These are phyloP conservation scores for Pecoramyces ruminantium DNA, from an alignment of 192 early-diverging fungal species.

Conservation along the genomic window DNA sequence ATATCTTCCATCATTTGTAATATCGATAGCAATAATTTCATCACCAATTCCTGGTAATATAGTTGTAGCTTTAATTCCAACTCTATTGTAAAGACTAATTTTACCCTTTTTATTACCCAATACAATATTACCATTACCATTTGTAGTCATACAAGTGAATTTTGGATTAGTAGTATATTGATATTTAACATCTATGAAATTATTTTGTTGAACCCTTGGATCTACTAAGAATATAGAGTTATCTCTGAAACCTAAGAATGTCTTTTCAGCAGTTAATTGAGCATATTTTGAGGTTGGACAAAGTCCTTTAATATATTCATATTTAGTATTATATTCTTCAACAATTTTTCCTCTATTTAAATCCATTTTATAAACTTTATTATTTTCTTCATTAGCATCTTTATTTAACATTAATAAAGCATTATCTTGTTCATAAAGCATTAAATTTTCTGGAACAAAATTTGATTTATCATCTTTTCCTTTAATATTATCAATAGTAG, in stretches of 20 bases:
- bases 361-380: conserved; percentile 78
- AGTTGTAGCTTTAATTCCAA: conserved; percentile 72
- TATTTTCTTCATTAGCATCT: conserved; percentile 59
- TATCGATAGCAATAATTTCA: conserved; percentile 75
- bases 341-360: conserved; percentile 79
- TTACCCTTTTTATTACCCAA: conserved; percentile 75
- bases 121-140: conserved; percentile 59
- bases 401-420: conserved; percentile 14
- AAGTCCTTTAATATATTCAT: conserved; percentile 51
- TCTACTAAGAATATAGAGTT: conserved; percentile 78
- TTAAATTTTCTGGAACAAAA: conserved; percentile 56
- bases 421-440: conserved; percentile 77
- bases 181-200: conserved; percentile 49
- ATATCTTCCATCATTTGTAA: conserved; percentile 67
- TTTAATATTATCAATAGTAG: conserved; percentile 60
- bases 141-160: conserved; percentile 59
- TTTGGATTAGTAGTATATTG: conserved; percentile 49
- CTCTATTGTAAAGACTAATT: conserved; percentile 63
- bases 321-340: conserved; percentile 80
- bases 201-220: conserved; percentile 55
- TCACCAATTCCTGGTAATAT: conserved; percentile 72
- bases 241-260: conserved; percentile 64
- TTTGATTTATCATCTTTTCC: conserved; percentile 29
- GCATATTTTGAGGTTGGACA: conserved; percentile 57
- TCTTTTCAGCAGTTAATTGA: conserved; percentile 53